phyloP scores from a whole-genome alignment of 2,329 filamentous ascomycete species.

The Dothidotthia symphoricarpi region DNA sequence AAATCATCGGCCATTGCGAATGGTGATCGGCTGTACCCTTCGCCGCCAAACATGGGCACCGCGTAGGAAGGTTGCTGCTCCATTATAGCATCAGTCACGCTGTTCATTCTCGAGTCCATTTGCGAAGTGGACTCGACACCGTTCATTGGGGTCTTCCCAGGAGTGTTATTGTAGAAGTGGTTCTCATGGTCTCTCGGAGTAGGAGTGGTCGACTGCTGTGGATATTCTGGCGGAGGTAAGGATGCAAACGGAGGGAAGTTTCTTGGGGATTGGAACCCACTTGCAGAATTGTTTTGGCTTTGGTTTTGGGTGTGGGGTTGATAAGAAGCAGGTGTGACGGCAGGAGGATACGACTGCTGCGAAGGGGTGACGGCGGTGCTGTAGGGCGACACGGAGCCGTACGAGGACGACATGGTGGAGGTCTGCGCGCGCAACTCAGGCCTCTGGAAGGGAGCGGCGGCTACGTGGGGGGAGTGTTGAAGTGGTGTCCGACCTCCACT shows the following conservation, averaged over 20 bases:
- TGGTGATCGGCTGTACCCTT: constrained; percentile 80
- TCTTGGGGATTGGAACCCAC: constrained; percentile 58
- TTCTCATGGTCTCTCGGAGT: constrained; percentile 36
- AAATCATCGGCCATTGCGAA: constrained; percentile 88
- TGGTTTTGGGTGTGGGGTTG: too few relatives aligned
- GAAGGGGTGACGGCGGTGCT: constrained; percentile 41
- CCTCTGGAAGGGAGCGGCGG: constrained; percentile 34
- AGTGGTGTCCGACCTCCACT: constrained; percentile 31
- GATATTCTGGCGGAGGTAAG: constrained; percentile 60
- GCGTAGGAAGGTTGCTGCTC: constrained; percentile 56
- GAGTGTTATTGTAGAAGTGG: constrained; percentile 38
- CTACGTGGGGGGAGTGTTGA: constrained; percentile 40
- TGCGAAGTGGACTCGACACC: constrained; percentile 40
- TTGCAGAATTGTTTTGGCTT: constrained; percentile 28
- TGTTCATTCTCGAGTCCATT: constrained; percentile 35
- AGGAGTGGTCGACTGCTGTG: constrained; percentile 35
- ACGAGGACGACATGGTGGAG: constrained; percentile 36
- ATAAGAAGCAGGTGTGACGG: constrained; percentile 46
- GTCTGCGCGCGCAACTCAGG: constrained; percentile 40
- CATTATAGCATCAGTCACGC: constrained; percentile 43
- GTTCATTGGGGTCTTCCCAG: constrained; percentile 39
- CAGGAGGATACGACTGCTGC: constrained; percentile 48
- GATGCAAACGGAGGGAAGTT: constrained; percentile 61
- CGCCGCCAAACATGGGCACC: constrained; percentile 83
- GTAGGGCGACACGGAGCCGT: constrained; percentile 38